phyloP scores from a whole-genome alignment of 495 filamentous ascomycete genomes.

The Talaromyces thailandensis region DNA sequence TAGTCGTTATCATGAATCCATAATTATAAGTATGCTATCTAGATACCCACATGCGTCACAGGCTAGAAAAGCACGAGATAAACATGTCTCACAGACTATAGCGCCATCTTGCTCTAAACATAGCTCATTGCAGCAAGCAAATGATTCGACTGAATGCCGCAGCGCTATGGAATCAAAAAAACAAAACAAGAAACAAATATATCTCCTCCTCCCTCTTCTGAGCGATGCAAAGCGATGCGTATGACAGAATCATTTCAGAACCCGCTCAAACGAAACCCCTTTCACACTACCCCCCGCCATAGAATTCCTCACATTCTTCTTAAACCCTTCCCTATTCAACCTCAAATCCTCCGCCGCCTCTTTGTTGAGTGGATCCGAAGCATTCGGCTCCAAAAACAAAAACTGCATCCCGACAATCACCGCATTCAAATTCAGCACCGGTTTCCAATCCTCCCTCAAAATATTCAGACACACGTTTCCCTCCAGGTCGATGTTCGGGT shows the following conservation, averaged over 20 bases:
- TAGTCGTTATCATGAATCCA: not conserved
- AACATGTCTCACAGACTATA: not conserved
- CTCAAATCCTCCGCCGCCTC: slow-evolving; percentile 92
- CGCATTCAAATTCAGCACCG: slow-evolving; percentile 90
- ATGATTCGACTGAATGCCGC: not conserved
- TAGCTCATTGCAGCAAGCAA: not conserved
- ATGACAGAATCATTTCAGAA: slow-evolving; percentile 35
- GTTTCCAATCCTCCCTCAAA: slow-evolving; percentile 96
- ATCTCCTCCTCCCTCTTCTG: not conserved
- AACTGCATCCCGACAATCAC: slow-evolving; percentile 97
- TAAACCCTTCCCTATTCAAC: slow-evolving; percentile 74
- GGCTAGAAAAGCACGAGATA: not conserved
- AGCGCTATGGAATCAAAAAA: not conserved
- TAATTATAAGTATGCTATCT: not conserved
- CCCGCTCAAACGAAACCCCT: slow-evolving; percentile 64
- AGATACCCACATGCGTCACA: not conserved
- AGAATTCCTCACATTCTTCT: slow-evolving; percentile 72
- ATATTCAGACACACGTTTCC: slow-evolving; percentile 98
- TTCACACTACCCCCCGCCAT: slow-evolving; percentile 80
- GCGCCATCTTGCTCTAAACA: not conserved
- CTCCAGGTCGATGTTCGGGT: slow-evolving; percentile 88
- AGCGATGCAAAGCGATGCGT: not conserved
- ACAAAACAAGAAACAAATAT: not conserved
- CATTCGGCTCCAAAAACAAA: slow-evolving; percentile 95
- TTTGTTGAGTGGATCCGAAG: slow-evolving; percentile 94